A percentile compares a stretch with the other conserved stretches of the same genome.
Evolutionary conservation across 2,329 filamentous ascomycete genomes (phyloP).

Genomic region (Parasarocladium wereldwijsianum): DNA sequence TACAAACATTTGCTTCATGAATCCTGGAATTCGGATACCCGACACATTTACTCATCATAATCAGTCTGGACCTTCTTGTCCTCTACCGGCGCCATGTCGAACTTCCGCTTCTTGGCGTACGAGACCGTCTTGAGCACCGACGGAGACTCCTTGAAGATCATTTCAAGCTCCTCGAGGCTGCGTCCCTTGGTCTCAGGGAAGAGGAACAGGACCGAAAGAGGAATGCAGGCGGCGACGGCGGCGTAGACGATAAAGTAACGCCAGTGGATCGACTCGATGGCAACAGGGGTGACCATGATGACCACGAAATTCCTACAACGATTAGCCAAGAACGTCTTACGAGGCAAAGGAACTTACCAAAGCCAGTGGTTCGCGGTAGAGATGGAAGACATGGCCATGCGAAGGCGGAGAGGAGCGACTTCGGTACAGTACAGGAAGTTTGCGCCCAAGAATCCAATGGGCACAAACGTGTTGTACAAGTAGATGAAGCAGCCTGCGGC

Average conservation of each 20-base stretch:
- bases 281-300: conserved; percentile 28
- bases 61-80: conserved; percentile 11
- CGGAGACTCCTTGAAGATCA: conserved; percentile 24
- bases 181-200: conserved; percentile 36
- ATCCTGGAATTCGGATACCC: not conserved
- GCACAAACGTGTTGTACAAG: conserved; percentile 39
- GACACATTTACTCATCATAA: conserved; percentile 1
- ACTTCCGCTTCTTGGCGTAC: conserved; percentile 20
- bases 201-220: conserved; percentile 26
- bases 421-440: conserved; percentile 48
- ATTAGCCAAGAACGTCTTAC: conserved; percentile 12
- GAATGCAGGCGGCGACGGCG: conserved; percentile 27
- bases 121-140: conserved; percentile 20
- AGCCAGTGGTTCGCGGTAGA: conserved; percentile 40
- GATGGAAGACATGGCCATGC: conserved; percentile 39
- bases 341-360: conserved; percentile 16
- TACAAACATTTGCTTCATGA: not conserved
- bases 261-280: conserved; percentile 34
- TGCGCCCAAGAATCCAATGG: conserved; percentile 25
- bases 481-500: conserved; percentile 41
- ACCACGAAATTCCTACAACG: conserved; percentile 18
- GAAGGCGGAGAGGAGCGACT: conserved; percentile 34
- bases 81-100: conserved; percentile 15
- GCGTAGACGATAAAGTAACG: conserved; percentile 36
- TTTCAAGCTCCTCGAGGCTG: conserved; percentile 29